Percentiles rank a stretch among this genome's conserved stretches.
Evolutionary conservation across 768 basidiomycete species (phyloP).

Genomic region (Coprinopsis strossmayeri): DNA sequence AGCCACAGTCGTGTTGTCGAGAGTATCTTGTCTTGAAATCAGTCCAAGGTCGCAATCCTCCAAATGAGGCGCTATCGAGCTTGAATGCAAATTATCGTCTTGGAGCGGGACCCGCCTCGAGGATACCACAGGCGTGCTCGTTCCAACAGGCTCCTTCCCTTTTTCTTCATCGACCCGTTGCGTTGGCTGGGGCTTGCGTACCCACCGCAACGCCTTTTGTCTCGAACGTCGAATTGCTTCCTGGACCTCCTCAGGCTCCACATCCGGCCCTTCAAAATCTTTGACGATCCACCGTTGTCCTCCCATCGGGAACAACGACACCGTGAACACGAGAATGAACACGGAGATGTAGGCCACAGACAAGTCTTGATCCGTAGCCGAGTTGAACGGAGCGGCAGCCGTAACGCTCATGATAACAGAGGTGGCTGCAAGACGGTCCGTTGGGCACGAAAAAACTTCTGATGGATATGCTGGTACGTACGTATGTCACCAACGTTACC

Average conservation of each 20-base stretch:
- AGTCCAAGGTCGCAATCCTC: neutral
- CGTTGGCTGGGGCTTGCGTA: neutral
- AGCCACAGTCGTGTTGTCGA: neutral
- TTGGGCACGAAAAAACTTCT: neutral
- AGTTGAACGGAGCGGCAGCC: conserved; percentile 55
- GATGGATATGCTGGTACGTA: conserved; percentile 28
- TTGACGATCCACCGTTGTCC: conserved; percentile 45
- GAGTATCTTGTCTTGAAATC: neutral
- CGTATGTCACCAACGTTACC: conserved; percentile 67
- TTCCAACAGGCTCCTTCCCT: too few relatives aligned
- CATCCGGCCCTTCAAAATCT: conserved; percentile 63
- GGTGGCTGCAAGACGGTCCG: conserved; percentile 38
- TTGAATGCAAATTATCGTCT: too few relatives aligned
- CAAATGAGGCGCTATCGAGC: neutral
- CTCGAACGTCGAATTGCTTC: conserved; percentile 35
- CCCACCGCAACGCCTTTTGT: conserved; percentile 19
- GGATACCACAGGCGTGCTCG: too few relatives aligned
- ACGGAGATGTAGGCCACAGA: conserved; percentile 62
- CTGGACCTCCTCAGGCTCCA: conserved; percentile 49
- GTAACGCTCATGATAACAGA: conserved; percentile 61
- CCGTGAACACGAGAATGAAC: conserved; percentile 54
- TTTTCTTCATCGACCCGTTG: neutral
- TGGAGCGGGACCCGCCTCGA: too few relatives aligned
- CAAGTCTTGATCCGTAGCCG: conserved; percentile 47
- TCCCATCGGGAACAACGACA: conserved; percentile 63